These are phyloP conservation scores for Aureobasidium subglaciale DNA, from an alignment of 2,329 filamentous ascomycete genomes.

Conservation along the genomic window DNA sequence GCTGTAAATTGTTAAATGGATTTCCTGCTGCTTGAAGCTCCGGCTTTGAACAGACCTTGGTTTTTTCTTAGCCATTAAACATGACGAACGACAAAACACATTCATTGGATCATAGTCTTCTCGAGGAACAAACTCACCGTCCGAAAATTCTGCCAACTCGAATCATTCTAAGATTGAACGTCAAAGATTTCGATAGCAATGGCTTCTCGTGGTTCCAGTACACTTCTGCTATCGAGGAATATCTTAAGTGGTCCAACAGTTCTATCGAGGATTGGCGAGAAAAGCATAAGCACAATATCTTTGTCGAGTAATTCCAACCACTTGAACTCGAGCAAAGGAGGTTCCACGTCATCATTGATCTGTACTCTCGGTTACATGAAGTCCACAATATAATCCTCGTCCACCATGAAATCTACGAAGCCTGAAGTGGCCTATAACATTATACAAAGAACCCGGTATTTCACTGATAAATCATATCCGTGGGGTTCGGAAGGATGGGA, in stretches of 20 bases:
- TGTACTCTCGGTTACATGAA: background rate
- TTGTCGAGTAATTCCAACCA: background rate
- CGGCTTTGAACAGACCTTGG: too few relatives aligned
- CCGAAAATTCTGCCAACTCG: too few relatives aligned
- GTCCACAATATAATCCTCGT: background rate
- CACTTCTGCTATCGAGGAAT: background rate
- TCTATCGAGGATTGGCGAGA: background rate
- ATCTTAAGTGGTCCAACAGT: background rate
- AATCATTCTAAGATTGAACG: background rate
- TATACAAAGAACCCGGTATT: background rate
- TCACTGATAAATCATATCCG: background rate
- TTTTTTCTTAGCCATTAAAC: too few relatives aligned
- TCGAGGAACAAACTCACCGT: too few relatives aligned
- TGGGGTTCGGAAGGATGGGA: constrained; percentile 5
- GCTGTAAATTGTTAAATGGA: too few relatives aligned
- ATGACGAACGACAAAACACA: too few relatives aligned
- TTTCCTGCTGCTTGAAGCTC: too few relatives aligned
- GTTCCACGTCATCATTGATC: background rate
- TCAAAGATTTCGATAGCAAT: too few relatives aligned
- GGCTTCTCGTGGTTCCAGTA: background rate
- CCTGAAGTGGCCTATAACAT: background rate
- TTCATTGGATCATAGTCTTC: too few relatives aligned
- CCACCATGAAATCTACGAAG: background rate
- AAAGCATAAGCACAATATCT: background rate
- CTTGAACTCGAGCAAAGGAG: background rate